Evolutionary conservation across 345 rosid species (phyloP).

Genomic region (Sonneratia alba): DNA sequence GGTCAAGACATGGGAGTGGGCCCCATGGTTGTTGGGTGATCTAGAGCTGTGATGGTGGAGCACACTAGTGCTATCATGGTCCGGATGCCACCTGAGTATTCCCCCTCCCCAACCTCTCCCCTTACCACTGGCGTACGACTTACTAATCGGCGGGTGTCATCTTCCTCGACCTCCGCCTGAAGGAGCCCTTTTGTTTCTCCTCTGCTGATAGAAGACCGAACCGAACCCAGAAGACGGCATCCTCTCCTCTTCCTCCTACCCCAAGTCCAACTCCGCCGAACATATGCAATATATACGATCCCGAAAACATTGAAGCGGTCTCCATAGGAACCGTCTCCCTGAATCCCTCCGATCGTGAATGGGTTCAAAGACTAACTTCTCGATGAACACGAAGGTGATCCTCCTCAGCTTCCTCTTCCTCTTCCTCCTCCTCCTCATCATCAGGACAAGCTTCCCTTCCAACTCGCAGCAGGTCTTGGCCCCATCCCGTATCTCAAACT

Average conservation of each 20-base stretch:
- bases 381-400: conserved; percentile 29
- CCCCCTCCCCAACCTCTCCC: no score
- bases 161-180: no score
- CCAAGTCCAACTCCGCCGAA: not conserved
- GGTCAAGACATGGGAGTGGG: no score
- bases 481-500: conserved; percentile 2
- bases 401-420: conserved; percentile 29
- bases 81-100: not conserved
- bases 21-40: not conserved
- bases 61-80: not conserved
- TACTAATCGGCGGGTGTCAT: no score
- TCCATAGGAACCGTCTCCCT: no score
- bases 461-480: conserved; percentile 19
- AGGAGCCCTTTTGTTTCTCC: not conserved
- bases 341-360: not conserved
- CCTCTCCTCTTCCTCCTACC: not conserved
- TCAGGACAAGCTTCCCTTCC: conserved; percentile 34
- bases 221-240: not conserved
- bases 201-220: not conserved
- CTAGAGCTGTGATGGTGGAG: not conserved
- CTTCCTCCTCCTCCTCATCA: conserved; percentile 30
- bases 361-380: conserved; percentile 15
- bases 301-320: not conserved
- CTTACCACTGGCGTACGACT: no score
- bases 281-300: no score